Percentiles rank a stretch among this genome's conserved stretches.
phyloP scores from a whole-genome alignment of 2,329 filamentous ascomycete genomes.

The Aspergillus cejpii region DNA sequence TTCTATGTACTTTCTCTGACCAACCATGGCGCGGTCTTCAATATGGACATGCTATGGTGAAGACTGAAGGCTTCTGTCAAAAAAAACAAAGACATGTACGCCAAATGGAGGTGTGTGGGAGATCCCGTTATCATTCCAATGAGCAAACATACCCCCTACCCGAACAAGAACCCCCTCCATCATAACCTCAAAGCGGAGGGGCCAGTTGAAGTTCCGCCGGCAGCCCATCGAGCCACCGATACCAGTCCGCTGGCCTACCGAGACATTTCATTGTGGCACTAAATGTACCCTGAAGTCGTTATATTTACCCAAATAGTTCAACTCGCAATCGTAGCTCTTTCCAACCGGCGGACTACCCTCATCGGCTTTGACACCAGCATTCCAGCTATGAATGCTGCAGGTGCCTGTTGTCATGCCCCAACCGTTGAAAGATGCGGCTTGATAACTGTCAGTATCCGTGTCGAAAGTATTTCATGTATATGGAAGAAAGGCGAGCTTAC shows the following conservation, averaged over 20 bases:
- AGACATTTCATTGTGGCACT: neutral
- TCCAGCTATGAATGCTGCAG: constrained; percentile 71
- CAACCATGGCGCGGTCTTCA: neutral
- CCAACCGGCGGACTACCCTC: constrained; percentile 57
- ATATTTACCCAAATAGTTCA: constrained; percentile 46
- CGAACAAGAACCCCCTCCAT: no score
- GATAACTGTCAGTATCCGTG: neutral
- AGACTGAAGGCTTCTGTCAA: neutral
- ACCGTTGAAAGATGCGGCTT: constrained; percentile 77
- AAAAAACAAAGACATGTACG: no score
- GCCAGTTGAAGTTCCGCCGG: no score
- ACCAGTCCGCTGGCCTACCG: no score
- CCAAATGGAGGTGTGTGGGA: no score
- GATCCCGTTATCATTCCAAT: no score
- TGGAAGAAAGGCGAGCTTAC: constrained; percentile 36
- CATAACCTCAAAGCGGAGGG: no score
- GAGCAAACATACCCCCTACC: no score
- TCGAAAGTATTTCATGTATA: neutral
- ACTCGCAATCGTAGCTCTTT: constrained; percentile 53
- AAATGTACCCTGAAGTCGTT: constrained; percentile 28
- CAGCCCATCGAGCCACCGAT: no score
- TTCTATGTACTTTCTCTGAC: neutral
- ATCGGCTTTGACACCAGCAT: constrained; percentile 57
- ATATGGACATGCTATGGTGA: neutral
- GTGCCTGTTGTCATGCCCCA: constrained; percentile 67